Percentiles rank a stretch among this genome's conserved stretches.
phyloP scores from a whole-genome alignment of 2,329 filamentous ascomycete species.

The Penicillium hordei region DNA sequence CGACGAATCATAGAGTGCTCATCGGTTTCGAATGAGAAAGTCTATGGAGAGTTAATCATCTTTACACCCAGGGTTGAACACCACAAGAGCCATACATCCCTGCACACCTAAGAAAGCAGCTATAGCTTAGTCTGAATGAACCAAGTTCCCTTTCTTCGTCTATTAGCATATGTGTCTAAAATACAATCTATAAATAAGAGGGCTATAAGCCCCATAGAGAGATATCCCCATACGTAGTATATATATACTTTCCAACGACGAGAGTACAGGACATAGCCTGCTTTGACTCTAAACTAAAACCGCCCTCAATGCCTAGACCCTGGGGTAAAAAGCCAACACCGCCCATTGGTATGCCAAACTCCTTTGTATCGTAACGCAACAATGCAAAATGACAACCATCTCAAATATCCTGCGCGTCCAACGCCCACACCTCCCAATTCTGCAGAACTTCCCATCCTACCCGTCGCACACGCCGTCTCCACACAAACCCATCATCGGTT shows the following conservation, averaged over 20 bases:
- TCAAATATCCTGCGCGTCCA: slow-evolving; percentile 42
- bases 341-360: neutral
- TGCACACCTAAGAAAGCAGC: neutral
- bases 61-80: neutral
- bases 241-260: neutral
- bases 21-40: neutral
- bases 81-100: neutral
- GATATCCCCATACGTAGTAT: neutral
- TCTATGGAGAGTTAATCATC: too few relatives aligned
- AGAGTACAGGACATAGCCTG: neutral
- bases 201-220: neutral
- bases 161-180: neutral
- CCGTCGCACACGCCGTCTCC: slow-evolving; percentile 36
- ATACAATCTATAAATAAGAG: neutral
- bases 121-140: neutral
- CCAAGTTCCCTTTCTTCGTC: neutral
- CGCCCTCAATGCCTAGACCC: neutral
- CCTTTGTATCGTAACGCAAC: neutral
- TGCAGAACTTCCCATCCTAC: slow-evolving; percentile 44
- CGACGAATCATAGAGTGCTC: neutral
- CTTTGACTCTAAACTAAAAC: neutral
- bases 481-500: slow-evolving; percentile 26
- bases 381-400: neutral
- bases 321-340: neutral
- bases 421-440: slow-evolving; percentile 46